Percentiles rank a stretch among this genome's conserved stretches.
phyloP scores from a whole-genome alignment of 2,329 filamentous ascomycete species.

The Pestalotiopsis sp. region DNA sequence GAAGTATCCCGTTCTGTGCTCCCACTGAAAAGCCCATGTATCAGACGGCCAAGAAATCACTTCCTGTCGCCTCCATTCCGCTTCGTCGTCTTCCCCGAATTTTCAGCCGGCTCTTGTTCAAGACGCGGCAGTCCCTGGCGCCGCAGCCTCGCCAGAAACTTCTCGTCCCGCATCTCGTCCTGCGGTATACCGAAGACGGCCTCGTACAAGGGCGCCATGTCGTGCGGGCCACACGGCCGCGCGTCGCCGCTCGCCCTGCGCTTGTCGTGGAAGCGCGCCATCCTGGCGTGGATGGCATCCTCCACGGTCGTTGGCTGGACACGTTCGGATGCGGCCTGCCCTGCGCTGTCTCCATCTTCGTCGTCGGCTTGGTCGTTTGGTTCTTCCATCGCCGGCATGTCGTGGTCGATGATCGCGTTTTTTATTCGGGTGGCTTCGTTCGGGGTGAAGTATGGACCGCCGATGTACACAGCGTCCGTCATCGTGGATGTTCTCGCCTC shows the following conservation, averaged over 20 bases:
- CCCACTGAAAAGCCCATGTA: too few species aligned
- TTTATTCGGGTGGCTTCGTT: neutral
- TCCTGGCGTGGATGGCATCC: constrained; percentile 19
- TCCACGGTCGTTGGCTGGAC: constrained; percentile 18
- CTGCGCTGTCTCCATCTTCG: neutral
- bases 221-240: constrained; percentile 29
- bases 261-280: constrained; percentile 27
- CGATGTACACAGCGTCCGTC: neutral
- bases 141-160: constrained; percentile 11
- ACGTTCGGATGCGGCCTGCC: neutral
- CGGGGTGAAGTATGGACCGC: neutral
- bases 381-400: neutral
- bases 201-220: constrained; percentile 21
- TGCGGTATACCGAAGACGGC: constrained; percentile 13
- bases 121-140: neutral
- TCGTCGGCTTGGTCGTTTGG: neutral
- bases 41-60: neutral
- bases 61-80: neutral
- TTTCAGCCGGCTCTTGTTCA: neutral
- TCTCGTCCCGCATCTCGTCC: constrained; percentile 12
- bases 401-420: neutral
- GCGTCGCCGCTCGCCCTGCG: constrained; percentile 28
- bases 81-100: neutral
- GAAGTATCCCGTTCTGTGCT: too few species aligned
- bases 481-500: neutral